A percentile compares a stretch with the other conserved stretches of the same genome.
Evolutionary conservation across 2,329 filamentous ascomycete genomes (phyloP).

Genomic region (Catunica adiposa): DNA sequence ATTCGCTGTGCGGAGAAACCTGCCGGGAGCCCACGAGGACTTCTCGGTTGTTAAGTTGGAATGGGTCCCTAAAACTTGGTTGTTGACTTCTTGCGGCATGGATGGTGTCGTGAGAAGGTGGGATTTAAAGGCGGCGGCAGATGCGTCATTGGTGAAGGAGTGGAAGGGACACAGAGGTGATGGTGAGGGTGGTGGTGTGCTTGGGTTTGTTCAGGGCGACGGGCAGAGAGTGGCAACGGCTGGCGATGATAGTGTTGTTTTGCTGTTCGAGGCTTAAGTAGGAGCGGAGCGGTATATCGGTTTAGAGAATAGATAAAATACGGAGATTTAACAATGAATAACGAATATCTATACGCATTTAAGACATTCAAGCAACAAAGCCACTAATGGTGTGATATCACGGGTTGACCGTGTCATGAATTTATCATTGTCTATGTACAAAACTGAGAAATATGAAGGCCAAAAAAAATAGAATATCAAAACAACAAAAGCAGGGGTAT

Average conservation of each 20-base stretch:
- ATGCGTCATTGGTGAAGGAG: slow-evolving; percentile 56
- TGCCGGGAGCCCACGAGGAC: slow-evolving; percentile 71
- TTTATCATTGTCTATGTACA: neutral
- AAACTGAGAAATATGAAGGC: neutral
- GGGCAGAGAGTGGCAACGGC: slow-evolving; percentile 70
- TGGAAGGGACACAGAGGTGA: slow-evolving; percentile 81
- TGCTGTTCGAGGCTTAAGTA: slow-evolving; percentile 46
- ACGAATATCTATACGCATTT: neutral
- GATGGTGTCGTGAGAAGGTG: slow-evolving; percentile 82
- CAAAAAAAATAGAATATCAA: slow-evolving; percentile 12
- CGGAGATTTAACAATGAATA: slow-evolving; percentile 1
- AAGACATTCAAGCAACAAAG: too few species aligned
- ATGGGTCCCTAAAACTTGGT: slow-evolving; percentile 52
- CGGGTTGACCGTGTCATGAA: neutral
- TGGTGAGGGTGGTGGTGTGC: slow-evolving; percentile 71
- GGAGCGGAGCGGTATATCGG: neutral
- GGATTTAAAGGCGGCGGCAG: slow-evolving; percentile 56
- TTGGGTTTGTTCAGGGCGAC: slow-evolving; percentile 76
- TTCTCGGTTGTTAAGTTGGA: slow-evolving; percentile 85
- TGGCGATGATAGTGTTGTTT: slow-evolving; percentile 62
- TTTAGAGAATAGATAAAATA: neutral
- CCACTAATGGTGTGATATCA: neutral
- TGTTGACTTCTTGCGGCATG: slow-evolving; percentile 78
- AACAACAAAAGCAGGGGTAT: slow-evolving; percentile 8
- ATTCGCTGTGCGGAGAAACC: slow-evolving; percentile 71